Evolutionary conservation across 768 basidiomycete genomes (phyloP).

Genomic region (Phylloporus rhodoxanthus): DNA sequence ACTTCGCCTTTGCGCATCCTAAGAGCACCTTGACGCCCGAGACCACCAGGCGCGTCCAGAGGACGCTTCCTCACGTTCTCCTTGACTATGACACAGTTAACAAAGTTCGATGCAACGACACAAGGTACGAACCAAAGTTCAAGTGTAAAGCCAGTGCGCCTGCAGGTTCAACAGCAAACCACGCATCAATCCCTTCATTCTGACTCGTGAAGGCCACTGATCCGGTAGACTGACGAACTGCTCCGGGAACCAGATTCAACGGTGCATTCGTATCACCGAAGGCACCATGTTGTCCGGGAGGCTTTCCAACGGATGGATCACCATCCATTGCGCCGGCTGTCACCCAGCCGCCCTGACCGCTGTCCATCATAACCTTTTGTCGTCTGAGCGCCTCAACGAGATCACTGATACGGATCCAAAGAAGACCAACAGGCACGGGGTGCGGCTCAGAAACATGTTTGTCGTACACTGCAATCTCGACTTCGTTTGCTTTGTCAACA

Average conservation of each 20-base stretch:
- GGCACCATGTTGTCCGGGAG: slow-evolving; percentile 46
- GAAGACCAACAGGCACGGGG: slow-evolving; percentile 84
- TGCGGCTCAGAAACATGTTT: slow-evolving; percentile 77
- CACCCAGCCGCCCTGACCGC: slow-evolving; percentile 89
- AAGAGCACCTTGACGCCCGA: slow-evolving; percentile 96
- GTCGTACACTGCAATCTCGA: slow-evolving; percentile 94
- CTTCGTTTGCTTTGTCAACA: slow-evolving; percentile 97
- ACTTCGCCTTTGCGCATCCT: slow-evolving; percentile 97
- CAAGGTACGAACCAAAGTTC: slow-evolving; percentile 74
- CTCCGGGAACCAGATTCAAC: slow-evolving; percentile 32
- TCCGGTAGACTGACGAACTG: slow-evolving; percentile 26
- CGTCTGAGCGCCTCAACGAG: slow-evolving; percentile 88
- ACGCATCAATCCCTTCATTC: slow-evolving; percentile 85
- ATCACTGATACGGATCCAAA: slow-evolving; percentile 93
- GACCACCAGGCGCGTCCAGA: slow-evolving; percentile 83
- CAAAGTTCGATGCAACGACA: not conserved
- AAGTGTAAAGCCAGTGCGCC: slow-evolving; percentile 83
- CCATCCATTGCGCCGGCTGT: slow-evolving; percentile 87
- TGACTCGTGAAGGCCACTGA: slow-evolving; percentile 20
- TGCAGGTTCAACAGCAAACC: slow-evolving; percentile 98
- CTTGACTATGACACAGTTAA: slow-evolving; percentile 60
- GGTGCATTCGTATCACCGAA: slow-evolving; percentile 42
- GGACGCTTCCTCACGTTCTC: slow-evolving; percentile 96
- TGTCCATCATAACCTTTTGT: slow-evolving; percentile 86
- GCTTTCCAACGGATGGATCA: slow-evolving; percentile 41